phyloP scores from a whole-genome alignment of 1,284 basidiomycete species.

The Apiotrichum gamsii region DNA sequence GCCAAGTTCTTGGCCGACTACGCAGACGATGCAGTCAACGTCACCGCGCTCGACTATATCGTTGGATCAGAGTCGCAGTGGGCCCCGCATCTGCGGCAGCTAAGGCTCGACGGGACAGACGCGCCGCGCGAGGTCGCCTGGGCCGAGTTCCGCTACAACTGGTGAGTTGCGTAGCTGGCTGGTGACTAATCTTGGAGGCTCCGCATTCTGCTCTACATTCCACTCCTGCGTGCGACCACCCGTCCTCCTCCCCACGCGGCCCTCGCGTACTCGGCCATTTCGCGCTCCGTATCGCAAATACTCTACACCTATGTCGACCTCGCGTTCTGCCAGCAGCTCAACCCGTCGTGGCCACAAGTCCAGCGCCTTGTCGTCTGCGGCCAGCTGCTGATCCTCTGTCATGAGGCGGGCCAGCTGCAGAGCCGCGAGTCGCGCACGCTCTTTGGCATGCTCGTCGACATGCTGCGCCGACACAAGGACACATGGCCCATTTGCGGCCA shows the following conservation, averaged over 20 bases:
- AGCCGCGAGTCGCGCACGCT: slow-evolving; percentile 11
- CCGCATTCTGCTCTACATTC: slow-evolving; percentile 20
- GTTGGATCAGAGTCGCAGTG: slow-evolving; percentile 15
- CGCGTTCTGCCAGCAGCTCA: slow-evolving; percentile 9
- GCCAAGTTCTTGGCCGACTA: slow-evolving; percentile 19
- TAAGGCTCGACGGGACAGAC: slow-evolving; percentile 7
- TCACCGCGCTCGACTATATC: slow-evolving; percentile 17
- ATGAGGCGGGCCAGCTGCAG: slow-evolving; percentile 18
- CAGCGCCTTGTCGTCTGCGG: slow-evolving; percentile 18
- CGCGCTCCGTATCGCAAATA: slow-evolving; percentile 19
- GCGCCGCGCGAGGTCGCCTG: slow-evolving; percentile 10
- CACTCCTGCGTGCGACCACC: slow-evolving; percentile 8
- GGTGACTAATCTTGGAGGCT: slow-evolving; percentile 17
- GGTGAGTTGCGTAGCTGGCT: slow-evolving; percentile 13
- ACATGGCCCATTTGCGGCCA: slow-evolving; percentile 11
- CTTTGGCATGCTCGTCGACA: slow-evolving; percentile 14
- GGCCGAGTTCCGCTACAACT: slow-evolving; percentile 24
- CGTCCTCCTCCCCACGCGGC: slow-evolving; percentile 4
- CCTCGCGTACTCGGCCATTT: slow-evolving; percentile 11
- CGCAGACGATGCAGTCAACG: slow-evolving; percentile 18
- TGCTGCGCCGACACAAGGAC: slow-evolving; percentile 11
- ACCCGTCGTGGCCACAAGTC: slow-evolving; percentile 24
- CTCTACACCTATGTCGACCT: slow-evolving; percentile 21
- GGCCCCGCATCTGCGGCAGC: slow-evolving; percentile 14
- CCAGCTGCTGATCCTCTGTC: slow-evolving; percentile 22